phyloP scores from a whole-genome alignment of 2,329 filamentous ascomycete genomes.

The Aspergillus sp. region DNA sequence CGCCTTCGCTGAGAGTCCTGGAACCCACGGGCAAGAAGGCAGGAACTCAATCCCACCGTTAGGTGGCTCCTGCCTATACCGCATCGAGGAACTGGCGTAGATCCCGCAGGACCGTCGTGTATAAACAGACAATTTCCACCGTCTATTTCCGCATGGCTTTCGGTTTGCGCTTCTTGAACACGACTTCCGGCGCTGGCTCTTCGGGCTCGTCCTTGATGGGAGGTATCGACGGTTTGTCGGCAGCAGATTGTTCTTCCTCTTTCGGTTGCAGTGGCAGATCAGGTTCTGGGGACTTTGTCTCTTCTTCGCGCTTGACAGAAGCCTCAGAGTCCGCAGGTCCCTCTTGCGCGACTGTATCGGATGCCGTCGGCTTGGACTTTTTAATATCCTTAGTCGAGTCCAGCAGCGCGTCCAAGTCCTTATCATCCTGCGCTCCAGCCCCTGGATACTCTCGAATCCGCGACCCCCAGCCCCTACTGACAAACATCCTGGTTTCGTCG shows the following conservation, averaged over 20 bases:
- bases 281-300: conserved; percentile 5
- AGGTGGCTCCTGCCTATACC: too few species aligned
- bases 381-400: conserved; percentile 32
- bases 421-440: conserved; percentile 24
- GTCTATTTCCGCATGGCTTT: conserved; percentile 33
- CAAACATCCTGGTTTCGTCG: conserved; percentile 20
- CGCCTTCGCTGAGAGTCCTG: too few species aligned
- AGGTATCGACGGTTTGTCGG: conserved; percentile 2
- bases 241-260: conserved; percentile 16
- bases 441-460: conserved; percentile 33
- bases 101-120: too few species aligned
- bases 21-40: too few species aligned
- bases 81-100: too few species aligned
- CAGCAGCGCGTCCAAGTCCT: conserved; percentile 36
- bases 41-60: too few species aligned
- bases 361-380: conserved; percentile 18
- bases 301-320: conserved; percentile 4
- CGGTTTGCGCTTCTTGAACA: conserved; percentile 43
- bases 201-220: conserved; percentile 10
- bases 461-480: conserved; percentile 37
- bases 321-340: conserved; percentile 3
- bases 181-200: conserved; percentile 21
- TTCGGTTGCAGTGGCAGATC: conserved; percentile 12
- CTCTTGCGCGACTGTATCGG: conserved; percentile 7
- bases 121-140: not conserved